Conservation (phyloP, 257 asterid genomes). For the Fraxinus cuspidata region DNA sequence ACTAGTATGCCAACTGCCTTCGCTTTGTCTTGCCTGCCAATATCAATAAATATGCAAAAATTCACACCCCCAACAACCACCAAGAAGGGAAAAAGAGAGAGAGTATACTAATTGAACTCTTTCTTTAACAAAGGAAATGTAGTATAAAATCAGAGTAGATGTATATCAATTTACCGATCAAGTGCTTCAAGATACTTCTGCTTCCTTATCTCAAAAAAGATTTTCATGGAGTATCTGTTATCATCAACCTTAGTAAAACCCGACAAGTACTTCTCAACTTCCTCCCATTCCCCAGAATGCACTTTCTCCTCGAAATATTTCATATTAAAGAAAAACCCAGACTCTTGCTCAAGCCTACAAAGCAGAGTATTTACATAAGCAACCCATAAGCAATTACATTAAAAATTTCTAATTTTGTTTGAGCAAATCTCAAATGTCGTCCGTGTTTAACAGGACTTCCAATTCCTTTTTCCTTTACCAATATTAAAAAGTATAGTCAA, state of each 20-base stretch:
- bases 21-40: slow-evolving; percentile 81
- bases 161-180: slow-evolving; percentile 56
- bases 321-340: slow-evolving; percentile 94
- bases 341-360: slow-evolving; percentile 93
- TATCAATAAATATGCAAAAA: slow-evolving; percentile 16
- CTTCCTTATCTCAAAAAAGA: slow-evolving; percentile 90
- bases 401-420: not conserved
- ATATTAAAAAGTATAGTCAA: too few species aligned
- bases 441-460: not conserved
- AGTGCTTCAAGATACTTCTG: slow-evolving; percentile 99
- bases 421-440: not conserved
- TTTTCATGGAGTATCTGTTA: slow-evolving; percentile 95
- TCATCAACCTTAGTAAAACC: slow-evolving; percentile 97
- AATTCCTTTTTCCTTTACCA: not conserved
- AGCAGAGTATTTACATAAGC: not conserved
- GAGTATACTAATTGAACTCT: not conserved
- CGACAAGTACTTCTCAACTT: slow-evolving; percentile 93
- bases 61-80: not conserved
- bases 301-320: slow-evolving; percentile 96
- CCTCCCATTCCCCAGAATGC: slow-evolving; percentile 98
- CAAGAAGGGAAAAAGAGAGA: not conserved
- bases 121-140: not conserved
- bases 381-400: not conserved
- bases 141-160: not conserved
- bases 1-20: slow-evolving; percentile 88